phyloP scores from a whole-genome alignment of 1,139 yeast species.

The Citeromyces hawaiiensis region DNA sequence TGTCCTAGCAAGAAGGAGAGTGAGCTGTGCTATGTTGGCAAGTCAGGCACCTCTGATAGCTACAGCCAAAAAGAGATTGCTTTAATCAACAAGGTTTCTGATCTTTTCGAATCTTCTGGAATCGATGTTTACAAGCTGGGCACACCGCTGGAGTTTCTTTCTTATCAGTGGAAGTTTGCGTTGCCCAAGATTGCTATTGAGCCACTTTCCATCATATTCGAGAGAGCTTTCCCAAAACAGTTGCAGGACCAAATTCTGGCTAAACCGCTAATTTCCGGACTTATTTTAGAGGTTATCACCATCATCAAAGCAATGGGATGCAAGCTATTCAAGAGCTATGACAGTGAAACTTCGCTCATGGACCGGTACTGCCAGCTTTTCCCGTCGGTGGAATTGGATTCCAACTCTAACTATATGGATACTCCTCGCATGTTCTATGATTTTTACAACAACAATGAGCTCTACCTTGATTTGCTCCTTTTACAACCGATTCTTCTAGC shows the following conservation, averaged over 20 bases:
- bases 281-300: conserved; percentile 59
- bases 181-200: conserved; percentile 68
- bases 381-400: conserved; percentile 20
- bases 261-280: conserved; percentile 72
- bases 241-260: conserved; percentile 60
- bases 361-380: conserved; percentile 36
- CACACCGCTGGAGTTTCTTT: conserved; percentile 46
- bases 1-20: conserved; percentile 18
- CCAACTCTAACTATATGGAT: conserved; percentile 19
- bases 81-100: conserved; percentile 18
- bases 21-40: conserved; percentile 19
- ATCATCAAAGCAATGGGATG: conserved; percentile 74
- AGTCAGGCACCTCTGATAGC: conserved; percentile 12
- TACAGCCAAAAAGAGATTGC: conserved; percentile 14
- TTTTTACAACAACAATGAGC: conserved; percentile 36
- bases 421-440: conserved; percentile 48
- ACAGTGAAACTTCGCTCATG: conserved; percentile 46
- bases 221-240: conserved; percentile 46
- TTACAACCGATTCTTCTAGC: conserved; percentile 80
- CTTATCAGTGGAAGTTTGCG: conserved; percentile 78
- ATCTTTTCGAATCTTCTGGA: conserved; percentile 16
- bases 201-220: conserved; percentile 63
- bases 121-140: conserved; percentile 34
- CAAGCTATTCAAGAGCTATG: conserved; percentile 50
- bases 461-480: conserved; percentile 61